These are phyloP conservation scores for Termitomyces bulborhizus DNA, from an alignment of 768 basidiomycete species.

Conservation along the genomic window DNA sequence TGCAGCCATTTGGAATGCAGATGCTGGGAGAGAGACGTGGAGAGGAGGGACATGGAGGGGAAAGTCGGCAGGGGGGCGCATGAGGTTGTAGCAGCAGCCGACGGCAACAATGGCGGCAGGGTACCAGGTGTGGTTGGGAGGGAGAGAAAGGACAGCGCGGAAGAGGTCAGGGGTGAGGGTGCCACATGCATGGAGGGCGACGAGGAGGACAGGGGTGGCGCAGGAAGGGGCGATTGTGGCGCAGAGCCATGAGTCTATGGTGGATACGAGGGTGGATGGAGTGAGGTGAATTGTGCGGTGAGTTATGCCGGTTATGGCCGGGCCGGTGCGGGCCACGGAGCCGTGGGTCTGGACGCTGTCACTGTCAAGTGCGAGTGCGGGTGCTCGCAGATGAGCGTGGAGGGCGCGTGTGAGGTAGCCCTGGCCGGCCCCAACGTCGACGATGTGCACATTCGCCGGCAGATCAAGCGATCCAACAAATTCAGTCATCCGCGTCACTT, in stretches of 20 bases:
- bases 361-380: constrained; percentile 65
- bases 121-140: constrained; percentile 30
- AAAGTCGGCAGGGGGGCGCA: constrained; percentile 45
- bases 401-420: constrained; percentile 59
- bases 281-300: constrained; percentile 55
- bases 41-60: constrained; percentile 41
- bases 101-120: constrained; percentile 53
- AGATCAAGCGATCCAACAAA: constrained; percentile 23
- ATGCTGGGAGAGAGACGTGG: constrained; percentile 33
- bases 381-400: constrained; percentile 26
- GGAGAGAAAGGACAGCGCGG: constrained; percentile 36
- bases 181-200: constrained; percentile 74
- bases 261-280: constrained; percentile 34
- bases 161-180: constrained; percentile 64
- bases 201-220: constrained; percentile 46
- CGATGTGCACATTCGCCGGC: constrained; percentile 35
- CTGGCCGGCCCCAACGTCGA: constrained; percentile 72
- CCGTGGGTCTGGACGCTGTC: constrained; percentile 54
- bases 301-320: constrained; percentile 29
- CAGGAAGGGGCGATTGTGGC: neutral
- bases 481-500: constrained; percentile 57
- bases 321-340: constrained; percentile 25
- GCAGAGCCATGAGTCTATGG: constrained; percentile 44
- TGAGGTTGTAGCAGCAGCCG: constrained; percentile 77
- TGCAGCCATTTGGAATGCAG: constrained; percentile 64